phyloP scores from a whole-genome alignment of 2,329 filamentous ascomycete species.

The Talaromyces atroroseus region DNA sequence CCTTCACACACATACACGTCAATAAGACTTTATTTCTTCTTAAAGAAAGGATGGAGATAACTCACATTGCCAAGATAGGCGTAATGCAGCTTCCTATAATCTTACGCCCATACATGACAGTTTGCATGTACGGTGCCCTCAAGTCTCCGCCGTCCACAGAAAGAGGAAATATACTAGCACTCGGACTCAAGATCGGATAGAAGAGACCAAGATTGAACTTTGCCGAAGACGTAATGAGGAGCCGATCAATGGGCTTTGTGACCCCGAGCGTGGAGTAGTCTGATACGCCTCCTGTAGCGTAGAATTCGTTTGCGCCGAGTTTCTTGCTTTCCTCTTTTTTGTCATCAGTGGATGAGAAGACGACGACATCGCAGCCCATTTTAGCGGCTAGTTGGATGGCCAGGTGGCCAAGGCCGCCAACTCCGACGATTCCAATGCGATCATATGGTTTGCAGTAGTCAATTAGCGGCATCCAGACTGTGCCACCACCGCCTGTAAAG shows the following conservation, averaged over 20 bases:
- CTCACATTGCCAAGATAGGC: background rate
- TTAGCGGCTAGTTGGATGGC: constrained; percentile 64
- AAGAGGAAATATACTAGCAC: background rate
- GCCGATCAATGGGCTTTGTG: background rate
- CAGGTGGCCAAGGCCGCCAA: constrained; percentile 66
- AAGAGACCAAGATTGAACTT: background rate
- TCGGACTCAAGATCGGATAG: background rate
- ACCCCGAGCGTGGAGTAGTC: background rate
- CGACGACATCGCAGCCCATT: constrained; percentile 55
- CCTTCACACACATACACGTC: background rate
- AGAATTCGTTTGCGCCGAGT: constrained; percentile 59
- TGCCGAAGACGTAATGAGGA: background rate
- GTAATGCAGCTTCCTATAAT: background rate
- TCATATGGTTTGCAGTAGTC: constrained; percentile 54
- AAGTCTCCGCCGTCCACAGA: background rate
- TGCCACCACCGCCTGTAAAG: constrained; percentile 50
- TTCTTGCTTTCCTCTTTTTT: constrained; percentile 25
- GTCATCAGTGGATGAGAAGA: constrained; percentile 22
- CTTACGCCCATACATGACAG: background rate
- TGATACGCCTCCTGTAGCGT: constrained; percentile 41
- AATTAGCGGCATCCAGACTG: constrained; percentile 38
- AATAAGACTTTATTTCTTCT: background rate
- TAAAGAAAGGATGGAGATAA: background rate
- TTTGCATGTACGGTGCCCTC: background rate
- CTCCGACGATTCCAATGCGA: constrained; percentile 63